A percentile compares a stretch with the other conserved stretches of the same genome.
These are phyloP conservation scores for Trichoderma cornu-damae DNA, from an alignment of 2,329 filamentous ascomycete genomes.

Conservation along the genomic window DNA sequence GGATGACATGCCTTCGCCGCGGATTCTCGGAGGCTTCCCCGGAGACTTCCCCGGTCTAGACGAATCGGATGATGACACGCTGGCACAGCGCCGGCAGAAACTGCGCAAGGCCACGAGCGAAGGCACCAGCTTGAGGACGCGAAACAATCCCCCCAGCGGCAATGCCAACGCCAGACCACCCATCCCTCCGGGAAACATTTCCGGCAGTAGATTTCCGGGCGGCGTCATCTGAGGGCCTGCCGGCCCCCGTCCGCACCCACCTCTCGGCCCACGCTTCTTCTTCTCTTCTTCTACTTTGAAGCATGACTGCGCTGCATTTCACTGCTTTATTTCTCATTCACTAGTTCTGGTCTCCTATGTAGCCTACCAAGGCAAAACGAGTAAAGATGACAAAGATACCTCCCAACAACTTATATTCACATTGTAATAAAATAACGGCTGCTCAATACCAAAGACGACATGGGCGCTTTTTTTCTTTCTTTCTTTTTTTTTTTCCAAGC, in stretches of 20 bases:
- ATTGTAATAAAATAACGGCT: constrained; percentile 19
- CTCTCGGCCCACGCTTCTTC: no score
- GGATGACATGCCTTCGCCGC: constrained; percentile 29
- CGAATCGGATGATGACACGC: constrained; percentile 36
- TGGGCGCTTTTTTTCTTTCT: neutral
- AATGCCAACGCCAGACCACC: constrained; percentile 26
- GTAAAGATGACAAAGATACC: constrained; percentile 8
- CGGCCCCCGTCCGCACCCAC: no score
- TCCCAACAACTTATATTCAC: constrained; percentile 6
- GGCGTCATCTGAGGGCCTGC: constrained; percentile 46
- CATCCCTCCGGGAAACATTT: constrained; percentile 27
- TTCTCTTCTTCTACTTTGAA: neutral
- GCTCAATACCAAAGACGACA: neutral
- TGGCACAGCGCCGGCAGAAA: constrained; percentile 34
- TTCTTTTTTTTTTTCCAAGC: neutral
- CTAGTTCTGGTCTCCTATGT: neutral
- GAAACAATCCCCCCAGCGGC: constrained; percentile 26
- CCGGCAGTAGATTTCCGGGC: constrained; percentile 35
- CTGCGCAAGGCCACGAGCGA: constrained; percentile 43
- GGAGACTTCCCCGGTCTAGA: constrained; percentile 21
- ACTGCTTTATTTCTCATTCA: neutral
- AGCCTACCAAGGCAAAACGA: neutral
- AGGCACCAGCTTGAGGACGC: constrained; percentile 32
- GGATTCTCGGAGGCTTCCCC: constrained; percentile 20
- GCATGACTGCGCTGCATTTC: constrained; percentile 1